Evolutionary conservation across 225 moss, liverwort and hornwort species (phyloP), one percentile per base, ranked within the genome.

Genomic region (Physcomitrium patens): DNA sequence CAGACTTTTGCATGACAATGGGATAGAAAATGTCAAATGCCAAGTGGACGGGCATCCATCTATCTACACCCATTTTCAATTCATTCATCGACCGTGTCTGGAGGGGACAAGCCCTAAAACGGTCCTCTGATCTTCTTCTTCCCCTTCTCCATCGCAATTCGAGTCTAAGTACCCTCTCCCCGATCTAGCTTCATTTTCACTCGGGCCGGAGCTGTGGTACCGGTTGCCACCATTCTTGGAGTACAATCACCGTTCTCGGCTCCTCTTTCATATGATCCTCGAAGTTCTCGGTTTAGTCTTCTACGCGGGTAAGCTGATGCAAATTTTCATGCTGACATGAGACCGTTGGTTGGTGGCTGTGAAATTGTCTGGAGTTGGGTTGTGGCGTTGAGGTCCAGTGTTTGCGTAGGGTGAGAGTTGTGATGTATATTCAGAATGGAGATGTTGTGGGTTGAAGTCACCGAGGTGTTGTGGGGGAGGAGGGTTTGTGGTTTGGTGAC

Each of bases 151-250:
- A 2, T 37, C 1, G 7, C 31, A 37, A 37, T 37, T 37, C 31
- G 5, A 37, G 31, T 4, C 31, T 37, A 37, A 37, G 31, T 37
- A 37, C 31, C 4, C 31, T 53, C 23, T 23, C 27, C 44, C 62
- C 62, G 49, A 31, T 50, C 50, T 27, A 11, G 46, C 47, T 59
- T 62, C 19, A 10, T 49, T 24, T 58, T 58, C 12, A 4, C 58
- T 59, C 46, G 55, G 69, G 66, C 69, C 70, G 18, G 59, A 46
- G 27, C 59, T 26, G 27, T n/a, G 71, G 46, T 59, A 17, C 57
- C 56, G 41, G 41, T 57, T 23, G 70, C 44, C 8, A 12, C 11
- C 59, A 53, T 53, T 53, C n/a, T 1, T 53, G 53, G 53, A 53
- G 14, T 53, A 7, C n/a, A 53, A 53, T 53, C 53, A 18, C 17